Base-by-base conservation (phyloP, 2,329 filamentous ascomycete genomes). In the Phoma sp. region DNA sequence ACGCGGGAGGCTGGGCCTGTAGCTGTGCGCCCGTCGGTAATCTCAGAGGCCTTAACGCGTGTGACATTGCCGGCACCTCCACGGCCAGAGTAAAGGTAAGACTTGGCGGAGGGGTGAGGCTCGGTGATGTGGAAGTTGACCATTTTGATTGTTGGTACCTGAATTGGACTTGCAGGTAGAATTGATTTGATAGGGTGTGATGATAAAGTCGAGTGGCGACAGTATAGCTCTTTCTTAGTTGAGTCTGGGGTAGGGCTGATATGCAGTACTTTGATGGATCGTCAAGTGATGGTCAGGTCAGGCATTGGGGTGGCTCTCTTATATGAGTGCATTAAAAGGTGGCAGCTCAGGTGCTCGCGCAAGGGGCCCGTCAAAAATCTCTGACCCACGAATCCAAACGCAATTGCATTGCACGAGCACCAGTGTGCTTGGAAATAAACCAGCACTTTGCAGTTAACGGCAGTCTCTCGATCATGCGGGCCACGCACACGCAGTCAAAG, bases 11-110 rank as follows among this genome's bases (percentile, higher is more conserved):
- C 79, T 56, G 81, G 78, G 53, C 80, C 75, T 7, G 74, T 72
- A 59, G 78, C 76, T 52, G 73, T 72, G 45, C 74, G 70, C 57
- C 77, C 80, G 48, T 71, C 59, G 57, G 84, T 84, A 57, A 85
- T 75, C 50, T 83, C 81, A 50, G 82, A 79, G 45, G 83, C 76
- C 67, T 80, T 80, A 67, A 84, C 73, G 54, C 83, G 81, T 63
- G 80, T 78, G 64, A 81, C 75, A 69, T 87, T 87, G 67, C 84
- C 84, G 18, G 83, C 83, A 45, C 84, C 84, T 61, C 85, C 84
- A 40, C 83, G 80, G 62, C 84, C 83, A 52, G 79, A 74, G 61
- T 83, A 73, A 67, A 81, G 78, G 68, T 81, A 80, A 51, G 78
- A 74, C 49, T 80, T 78, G 64, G 84, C 78, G 47, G 84, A 82